Base-by-base conservation (phyloP, 139 green algal species). In the Chlorella sp. region DNA sequence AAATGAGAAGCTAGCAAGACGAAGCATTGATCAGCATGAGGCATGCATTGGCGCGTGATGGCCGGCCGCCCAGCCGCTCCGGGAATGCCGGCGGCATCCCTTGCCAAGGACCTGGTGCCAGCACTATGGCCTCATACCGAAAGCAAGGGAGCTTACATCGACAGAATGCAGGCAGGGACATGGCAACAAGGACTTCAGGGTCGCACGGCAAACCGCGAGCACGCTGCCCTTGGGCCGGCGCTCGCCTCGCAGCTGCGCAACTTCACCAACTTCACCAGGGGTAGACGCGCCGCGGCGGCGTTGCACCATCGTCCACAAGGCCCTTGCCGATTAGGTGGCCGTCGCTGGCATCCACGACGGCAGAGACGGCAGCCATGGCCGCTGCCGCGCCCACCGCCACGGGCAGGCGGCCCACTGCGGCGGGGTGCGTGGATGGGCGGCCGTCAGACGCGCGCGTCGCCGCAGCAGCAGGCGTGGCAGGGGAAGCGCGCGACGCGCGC, bases 281-380 rank as follows among this genome's bases (percentile, higher is more conserved):
- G 65, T 80, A 87, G n/a, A 84, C 73, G 40, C 38, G 48, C 45
- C 83, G 69, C 7, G 60, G 66, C 17, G 85, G 83, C 38, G 83
- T 90, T 25, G 71, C 83, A 12, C 67, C 72, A 45, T 89, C 83
- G 48, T 87, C 55, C 29, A 89, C 63, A 19, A 73, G 50, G 14
- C 72, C 67, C 0, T 58, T 65, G 38, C 62, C 73, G 11, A 65
- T 53, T 25, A 89, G 63, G 19, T 72, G 77, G 14, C 64, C 40
- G 8, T 73, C 83, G 27, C 48, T 78, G 35, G 71, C 33, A 62
- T 90, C 85, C 36, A 87, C 76, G 33, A 77, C 42, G 0, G 60
- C 64, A 17, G 83, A 87, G 0, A 73, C 78, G 8, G 63, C 51
- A 0, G 85, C 85, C 64, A 90, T 61, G 2, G 73, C 63, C 2